Percentiles rank a stretch among this genome's conserved stretches.
Evolutionary conservation across 2,329 filamentous ascomycete species (phyloP).

Genomic region (Bipolaris zeicola): DNA sequence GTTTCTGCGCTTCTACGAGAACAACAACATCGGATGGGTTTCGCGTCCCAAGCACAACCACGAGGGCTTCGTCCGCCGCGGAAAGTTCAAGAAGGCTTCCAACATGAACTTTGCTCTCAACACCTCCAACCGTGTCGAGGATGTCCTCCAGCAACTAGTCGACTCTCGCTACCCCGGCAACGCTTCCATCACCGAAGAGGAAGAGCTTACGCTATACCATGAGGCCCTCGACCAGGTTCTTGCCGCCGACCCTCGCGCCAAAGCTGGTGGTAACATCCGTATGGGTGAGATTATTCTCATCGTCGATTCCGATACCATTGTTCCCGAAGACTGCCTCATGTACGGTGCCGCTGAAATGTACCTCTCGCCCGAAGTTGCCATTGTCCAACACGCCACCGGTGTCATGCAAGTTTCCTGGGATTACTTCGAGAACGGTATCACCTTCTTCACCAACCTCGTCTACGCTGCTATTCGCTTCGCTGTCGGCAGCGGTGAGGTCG

Average conservation of each 20-base stretch:
- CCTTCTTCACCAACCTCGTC: conserved; percentile 77
- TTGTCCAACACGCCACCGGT: conserved; percentile 72
- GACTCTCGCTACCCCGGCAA: conserved; percentile 27
- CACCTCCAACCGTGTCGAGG: conserved; percentile 66
- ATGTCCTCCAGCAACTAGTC: conserved; percentile 61
- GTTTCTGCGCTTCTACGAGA: conserved; percentile 53
- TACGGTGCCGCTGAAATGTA: conserved; percentile 82
- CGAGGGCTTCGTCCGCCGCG: conserved; percentile 34
- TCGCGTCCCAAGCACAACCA: conserved; percentile 51
- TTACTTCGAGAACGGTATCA: conserved; percentile 76
- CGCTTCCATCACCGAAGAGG: conserved; percentile 36
- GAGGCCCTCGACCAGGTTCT: conserved; percentile 65
- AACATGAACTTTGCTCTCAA: conserved; percentile 75
- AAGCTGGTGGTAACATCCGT: conserved; percentile 83
- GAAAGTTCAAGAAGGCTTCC: conserved; percentile 56
- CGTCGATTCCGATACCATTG: conserved; percentile 44
- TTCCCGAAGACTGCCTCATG: conserved; percentile 73
- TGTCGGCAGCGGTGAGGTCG: conserved; percentile 71
- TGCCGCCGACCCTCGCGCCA: conserved; percentile 68
- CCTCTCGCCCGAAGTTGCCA: conserved; percentile 74
- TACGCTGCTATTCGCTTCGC: conserved; percentile 73
- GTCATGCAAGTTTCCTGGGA: conserved; percentile 73
- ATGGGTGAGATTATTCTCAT: conserved; percentile 80
- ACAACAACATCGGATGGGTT: conserved; percentile 57
- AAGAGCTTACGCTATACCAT: conserved; percentile 39